Evolutionary conservation across 2,329 filamentous ascomycete species (phyloP), one percentile per base, ranked within the genome.

Genomic region (Paracoccidioides brasiliensis): DNA sequence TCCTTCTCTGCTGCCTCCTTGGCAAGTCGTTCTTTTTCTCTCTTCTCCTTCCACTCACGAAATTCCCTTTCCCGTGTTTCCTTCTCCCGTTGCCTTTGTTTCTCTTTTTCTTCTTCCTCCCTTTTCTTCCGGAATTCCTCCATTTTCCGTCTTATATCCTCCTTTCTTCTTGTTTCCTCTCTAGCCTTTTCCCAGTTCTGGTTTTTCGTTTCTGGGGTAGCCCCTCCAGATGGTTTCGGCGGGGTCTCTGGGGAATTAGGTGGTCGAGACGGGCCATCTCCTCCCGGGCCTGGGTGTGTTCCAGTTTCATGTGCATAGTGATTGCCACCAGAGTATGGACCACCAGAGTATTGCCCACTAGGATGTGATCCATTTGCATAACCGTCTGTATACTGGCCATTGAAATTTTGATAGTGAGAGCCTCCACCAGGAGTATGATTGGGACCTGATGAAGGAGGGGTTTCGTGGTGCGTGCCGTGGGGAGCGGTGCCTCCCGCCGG

Each of bases 41-140:
- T 63, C 55, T 72, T 70, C 58, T 72, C 70, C 44, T 68, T 68
- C 37, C 69, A 69, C 58, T 72, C 68, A 43, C 66, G 65, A 37
- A 71, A 59, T 54, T 72, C 69, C 42, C 65, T 65, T 57, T 73
- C 71, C 63, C 72, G 70, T 8, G 65, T 67, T 55, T 73, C 71
- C 30, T 68, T 67, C 55, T 73, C 71, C 1, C 67, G 66, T 54
- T 71, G 64, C 44, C 64, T 64, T 53, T 72, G 65, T 49, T 69
- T 69, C 56, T 73, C 70, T 7, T 65, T 64, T 35, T 70, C 60
- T 43, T 70, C 69, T 53, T 71, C 69, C 58, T 70, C 70, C 37
- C 68, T 67, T 50, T 61, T 70, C 66, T 56, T 72, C 65, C 49
- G 67, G 64, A 51, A 66, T 62, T 60, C 70, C 64, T 56, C 68